Conservation (phyloP, 2,329 filamentous ascomycete species). For the Drechslerella dactyloides region DNA sequence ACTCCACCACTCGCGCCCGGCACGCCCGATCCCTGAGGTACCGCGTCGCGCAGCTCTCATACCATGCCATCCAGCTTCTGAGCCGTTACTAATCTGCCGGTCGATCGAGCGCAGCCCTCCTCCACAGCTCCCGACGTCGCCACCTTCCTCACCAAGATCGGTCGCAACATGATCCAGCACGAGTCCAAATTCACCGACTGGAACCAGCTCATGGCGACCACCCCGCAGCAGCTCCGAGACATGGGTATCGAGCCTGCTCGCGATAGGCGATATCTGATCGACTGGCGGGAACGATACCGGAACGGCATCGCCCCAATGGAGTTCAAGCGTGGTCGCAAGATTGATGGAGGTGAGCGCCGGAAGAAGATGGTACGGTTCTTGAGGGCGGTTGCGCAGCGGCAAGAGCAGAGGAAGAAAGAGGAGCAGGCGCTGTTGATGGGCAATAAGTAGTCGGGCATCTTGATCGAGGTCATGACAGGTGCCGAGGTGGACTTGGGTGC, state of each 20-base stretch:
- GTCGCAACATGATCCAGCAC: conserved; percentile 81
- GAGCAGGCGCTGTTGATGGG: conserved; percentile 37
- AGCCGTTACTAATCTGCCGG: not conserved
- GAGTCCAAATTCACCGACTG: conserved; percentile 85
- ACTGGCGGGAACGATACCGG: conserved; percentile 85
- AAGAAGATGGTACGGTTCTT: conserved; percentile 85
- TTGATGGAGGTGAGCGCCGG: conserved; percentile 94
- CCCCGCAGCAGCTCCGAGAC: conserved; percentile 77
- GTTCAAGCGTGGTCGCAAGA: conserved; percentile 81
- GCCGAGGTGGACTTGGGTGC: no score
- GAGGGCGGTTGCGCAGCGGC: conserved; percentile 78
- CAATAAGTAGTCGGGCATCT: not conserved
- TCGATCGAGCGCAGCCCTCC: conserved; percentile 53
- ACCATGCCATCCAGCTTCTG: not conserved
- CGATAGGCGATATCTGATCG: conserved; percentile 79
- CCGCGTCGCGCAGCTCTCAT: no score
- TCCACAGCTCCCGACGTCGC: conserved; percentile 72
- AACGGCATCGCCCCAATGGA: conserved; percentile 70
- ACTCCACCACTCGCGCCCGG: conserved; percentile 37
- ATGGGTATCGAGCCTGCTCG: conserved; percentile 86
- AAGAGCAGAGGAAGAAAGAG: conserved; percentile 65
- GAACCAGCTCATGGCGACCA: conserved; percentile 85
- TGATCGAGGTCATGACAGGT: no score
- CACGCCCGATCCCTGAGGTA: conserved; percentile 40
- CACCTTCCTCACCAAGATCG: conserved; percentile 90